Base-by-base conservation (phyloP, 1,139 yeast species). In the Yamadazyma kanchanaburiensis region DNA sequence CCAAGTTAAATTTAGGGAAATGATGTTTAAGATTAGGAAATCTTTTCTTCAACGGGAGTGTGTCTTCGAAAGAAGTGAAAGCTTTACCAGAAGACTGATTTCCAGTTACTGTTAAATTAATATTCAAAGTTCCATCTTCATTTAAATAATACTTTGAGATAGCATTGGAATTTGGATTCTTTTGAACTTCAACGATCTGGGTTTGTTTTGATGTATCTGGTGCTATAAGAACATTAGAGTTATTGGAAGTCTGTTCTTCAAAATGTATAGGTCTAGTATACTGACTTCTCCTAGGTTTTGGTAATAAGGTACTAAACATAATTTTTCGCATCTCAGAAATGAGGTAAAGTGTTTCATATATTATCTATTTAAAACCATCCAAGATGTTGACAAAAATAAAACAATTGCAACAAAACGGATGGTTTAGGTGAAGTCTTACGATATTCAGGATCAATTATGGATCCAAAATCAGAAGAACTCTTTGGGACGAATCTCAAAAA, bases 21-120 rank as follows among this genome's bases (percentile, higher is more conserved):
- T 54, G 51, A 35, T 67, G 74, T 21, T 55, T 58, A 34, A 68
- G 48, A 27, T 61, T 55, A 11, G 74, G 74, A 33, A 48, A 65
- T 31, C 58, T 48, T 27, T 45, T 45, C 38, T 68, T 68, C 27
- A 68, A 47, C 0, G 74, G 73, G 4, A 68, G 54, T 2, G 73
- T 67, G 29, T 60, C 63, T 35, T 54, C 58, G 1, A 63, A 43
- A 1, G 61, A 45, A 31, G 58, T 61, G 11, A 48, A 52, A n/a
- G 30, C 35, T 17, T 31, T 24, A n/a, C 35, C 27, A 3, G 55
- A 39, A 2, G 43, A 30, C 0, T 60, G 55, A 7, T 18, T 7
- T 7, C 20, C 20, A 10, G 20, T 8, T 6, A 31, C 25, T 3
- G 66, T 58, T 10, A 42, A 30, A 24, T 46, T 48, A 37, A 55